Base-by-base conservation (phyloP, 2,329 filamentous ascomycete species). In the Myriosclerotinia curreyana region DNA sequence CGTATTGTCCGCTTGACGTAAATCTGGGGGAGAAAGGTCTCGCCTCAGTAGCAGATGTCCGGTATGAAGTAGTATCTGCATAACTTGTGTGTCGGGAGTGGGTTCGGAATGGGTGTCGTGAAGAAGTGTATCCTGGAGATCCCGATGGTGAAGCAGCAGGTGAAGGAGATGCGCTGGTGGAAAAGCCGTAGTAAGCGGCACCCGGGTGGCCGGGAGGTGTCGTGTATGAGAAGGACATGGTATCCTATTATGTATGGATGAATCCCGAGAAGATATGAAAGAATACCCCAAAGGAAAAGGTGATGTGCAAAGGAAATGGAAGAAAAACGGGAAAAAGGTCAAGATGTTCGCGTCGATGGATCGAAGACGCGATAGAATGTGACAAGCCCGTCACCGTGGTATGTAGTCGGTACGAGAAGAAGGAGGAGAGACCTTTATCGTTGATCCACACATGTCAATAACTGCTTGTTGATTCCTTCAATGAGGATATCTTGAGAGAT, bases 361-460 rank as follows among this genome's bases (percentile, higher is more conserved):
- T 63, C 52, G 61, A 59, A 67, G 69, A 67, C 71, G 70, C 67
- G 61, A 68, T 67, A 71, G 71, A 69, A 60, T 69, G 69, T 72
- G 71, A 73, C 71, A 64, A 73, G 73, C 66, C 69, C 68, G 73
- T 75, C 73, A 75, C 71, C 73, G 70, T 72, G 73, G 73, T 73
- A 74, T 75, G 72, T 74, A 74, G 69, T 74, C 73, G 73, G 72
- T 72, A 73, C 71, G 71, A 72, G 73, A 73, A 70, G 72, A 73
- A 70, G 71, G 71, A 71, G 71, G 70, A 71, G 69, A 71, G 71
- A 72, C 70, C 72, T 69, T 66, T 71, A 72, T 74, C 70, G 70
- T 72, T 74, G 71, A 73, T 71, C 72, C 71, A 72, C 71, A 74
- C 73, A 74, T 74, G 70, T 74, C 73, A 72, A 74, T 71, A 71